Evolutionary conservation across 805 yeast species (phyloP), one percentile per base, ranked within the genome.

Genomic region (Candida chilensis): DNA sequence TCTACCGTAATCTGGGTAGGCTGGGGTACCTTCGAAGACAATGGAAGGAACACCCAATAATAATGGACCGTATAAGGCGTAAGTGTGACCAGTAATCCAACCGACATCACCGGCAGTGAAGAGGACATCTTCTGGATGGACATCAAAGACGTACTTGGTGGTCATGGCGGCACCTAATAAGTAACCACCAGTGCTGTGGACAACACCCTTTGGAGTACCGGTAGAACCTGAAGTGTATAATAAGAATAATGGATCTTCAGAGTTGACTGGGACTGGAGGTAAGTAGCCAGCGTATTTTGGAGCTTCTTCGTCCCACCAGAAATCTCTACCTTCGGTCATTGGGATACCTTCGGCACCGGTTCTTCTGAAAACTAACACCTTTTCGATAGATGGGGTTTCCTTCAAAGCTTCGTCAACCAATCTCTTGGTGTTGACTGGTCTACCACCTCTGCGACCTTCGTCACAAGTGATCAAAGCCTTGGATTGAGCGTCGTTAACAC

Each of bases 91-190:
- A 5, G 94, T 83, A 47, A 83, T 80, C 94, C 94, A 83, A 47
- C 94, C 94, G 32, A 83, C 80, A 58, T 83, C 94, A 50, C 92
- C 94, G 18, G 94, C 92, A 12, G 92, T 82, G 67, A 83, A 83
- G 34, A 83, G 64, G 10, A 74, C 63, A 50, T 83, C 94, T 35
- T 78, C 77, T 25, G 71, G 67, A 45, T 82, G 87, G 24, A 80
- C 65, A 54, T 83, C 94, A 54, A 83, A 83, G 27, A 74, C 71
- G 47, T 83, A 83, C 47, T 76, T 76, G 45, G 86, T 77, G 28
- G 90, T 74, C 48, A 82, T 41, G 33, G 78, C 63, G 13, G 92
- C 87, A 37, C 83, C 81, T 35, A 83, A 61, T 37, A 83, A 58
- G 52, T 75, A 83, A 33, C 94, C 94, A 25, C 79, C 92, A 34